Evolutionary conservation across 1,139 yeast genomes (phyloP).

Genomic region (Yamadazyma taylorii): DNA sequence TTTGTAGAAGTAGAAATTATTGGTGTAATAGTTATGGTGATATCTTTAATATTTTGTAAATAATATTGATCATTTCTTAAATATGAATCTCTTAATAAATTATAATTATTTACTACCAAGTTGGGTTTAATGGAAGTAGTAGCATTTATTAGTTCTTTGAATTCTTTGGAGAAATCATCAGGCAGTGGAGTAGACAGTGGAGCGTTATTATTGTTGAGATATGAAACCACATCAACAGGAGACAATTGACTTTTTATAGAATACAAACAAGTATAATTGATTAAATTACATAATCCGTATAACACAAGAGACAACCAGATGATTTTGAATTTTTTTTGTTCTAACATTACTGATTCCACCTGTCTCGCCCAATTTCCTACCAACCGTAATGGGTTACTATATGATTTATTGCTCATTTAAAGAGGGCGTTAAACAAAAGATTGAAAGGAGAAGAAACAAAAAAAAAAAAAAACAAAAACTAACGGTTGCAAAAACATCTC

Average conservation of each 20-base stretch:
- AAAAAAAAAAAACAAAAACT: no score
- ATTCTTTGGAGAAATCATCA: no score
- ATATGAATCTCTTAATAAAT: constrained; percentile 21
- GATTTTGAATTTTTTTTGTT: not conserved
- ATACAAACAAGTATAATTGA: constrained; percentile 1
- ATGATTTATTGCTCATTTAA: no score
- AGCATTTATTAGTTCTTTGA: no score
- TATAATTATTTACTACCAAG: not conserved
- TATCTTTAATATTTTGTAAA: constrained; percentile 13
- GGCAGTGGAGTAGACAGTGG: no score
- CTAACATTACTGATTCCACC: no score
- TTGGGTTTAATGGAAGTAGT: not conserved
- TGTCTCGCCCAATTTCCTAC: no score
- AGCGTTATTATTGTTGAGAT: constrained; percentile 4
- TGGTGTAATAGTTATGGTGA: constrained; percentile 23
- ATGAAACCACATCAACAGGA: constrained; percentile 8
- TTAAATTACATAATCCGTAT: not conserved
- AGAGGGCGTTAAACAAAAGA: no score
- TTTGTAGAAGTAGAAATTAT: constrained; percentile 12
- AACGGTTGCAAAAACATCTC: no score
- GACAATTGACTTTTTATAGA: not conserved
- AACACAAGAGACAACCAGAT: not conserved
- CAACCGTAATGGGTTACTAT: no score
- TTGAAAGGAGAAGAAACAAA: no score
- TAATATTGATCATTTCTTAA: constrained; percentile 23